Conservation (phyloP, 2,329 filamentous ascomycete genomes). For the Remersonia thermophila region DNA sequence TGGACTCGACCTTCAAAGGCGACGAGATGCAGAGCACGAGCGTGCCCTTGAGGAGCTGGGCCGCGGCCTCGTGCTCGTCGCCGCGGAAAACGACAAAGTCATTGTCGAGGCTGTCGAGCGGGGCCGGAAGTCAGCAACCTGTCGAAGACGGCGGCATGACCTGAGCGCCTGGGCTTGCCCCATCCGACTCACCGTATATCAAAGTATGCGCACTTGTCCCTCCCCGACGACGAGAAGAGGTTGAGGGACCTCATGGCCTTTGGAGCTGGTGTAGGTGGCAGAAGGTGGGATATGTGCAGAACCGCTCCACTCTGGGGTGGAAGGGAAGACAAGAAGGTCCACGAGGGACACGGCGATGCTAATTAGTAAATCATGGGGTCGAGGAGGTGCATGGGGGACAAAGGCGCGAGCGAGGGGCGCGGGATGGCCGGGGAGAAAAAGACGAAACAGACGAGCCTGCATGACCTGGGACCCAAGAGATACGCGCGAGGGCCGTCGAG, state of each 20-base stretch:
- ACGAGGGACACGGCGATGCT: constrained; percentile 8
- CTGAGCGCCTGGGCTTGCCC: too few relatives aligned
- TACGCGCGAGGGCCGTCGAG: constrained; percentile 3
- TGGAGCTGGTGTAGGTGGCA: background rate
- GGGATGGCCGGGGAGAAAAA: constrained; percentile 1
- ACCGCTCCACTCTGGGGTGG: background rate
- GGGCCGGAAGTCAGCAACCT: constrained; percentile 5
- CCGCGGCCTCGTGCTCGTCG: constrained; percentile 60
- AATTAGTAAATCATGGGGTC: constrained; percentile 1
- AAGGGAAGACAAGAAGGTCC: constrained; percentile 2
- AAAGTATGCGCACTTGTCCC: constrained; percentile 41
- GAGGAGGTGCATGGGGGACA: background rate
- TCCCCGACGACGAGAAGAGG: constrained; percentile 39
- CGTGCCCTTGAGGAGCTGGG: constrained; percentile 60
- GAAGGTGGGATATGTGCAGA: constrained; percentile 2
- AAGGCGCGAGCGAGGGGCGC: background rate
- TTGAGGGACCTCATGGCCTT: constrained; percentile 43
- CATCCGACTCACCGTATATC: constrained; percentile 45
- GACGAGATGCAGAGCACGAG: constrained; percentile 62
- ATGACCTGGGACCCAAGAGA: background rate
- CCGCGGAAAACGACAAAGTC: constrained; percentile 72
- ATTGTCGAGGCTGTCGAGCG: constrained; percentile 51
- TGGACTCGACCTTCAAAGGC: constrained; percentile 57
- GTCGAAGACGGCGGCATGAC: too few relatives aligned
- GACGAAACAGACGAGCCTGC: constrained; percentile 1